Percentiles rank a stretch among this genome's conserved stretches.
These are phyloP conservation scores for Apostasia shenzhenica DNA, from an alignment of 106 monocot genomes.

Conservation along the genomic window DNA sequence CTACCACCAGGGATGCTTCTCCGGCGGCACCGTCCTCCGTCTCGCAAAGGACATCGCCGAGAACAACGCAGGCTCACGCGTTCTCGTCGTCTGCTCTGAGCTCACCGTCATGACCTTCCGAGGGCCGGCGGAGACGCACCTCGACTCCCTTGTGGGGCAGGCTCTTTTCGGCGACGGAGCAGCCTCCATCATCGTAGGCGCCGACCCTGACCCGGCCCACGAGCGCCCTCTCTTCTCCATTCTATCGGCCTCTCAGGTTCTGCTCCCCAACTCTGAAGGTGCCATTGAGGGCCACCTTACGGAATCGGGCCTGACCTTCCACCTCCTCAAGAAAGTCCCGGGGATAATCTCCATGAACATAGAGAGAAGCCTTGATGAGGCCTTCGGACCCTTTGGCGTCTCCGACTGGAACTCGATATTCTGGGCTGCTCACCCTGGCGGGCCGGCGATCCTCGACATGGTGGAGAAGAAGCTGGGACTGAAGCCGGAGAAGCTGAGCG, in stretches of 20 bases:
- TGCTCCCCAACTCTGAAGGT: conserved; percentile 1
- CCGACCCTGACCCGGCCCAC: not conserved
- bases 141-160: conserved; percentile 6
- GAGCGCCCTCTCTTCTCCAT: conserved; percentile 4
- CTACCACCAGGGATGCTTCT: conserved; percentile 13
- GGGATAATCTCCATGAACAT: conserved; percentile 9
- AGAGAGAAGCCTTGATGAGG: not conserved
- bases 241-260: not conserved
- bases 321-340: conserved; percentile 6
- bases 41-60: conserved; percentile 3
- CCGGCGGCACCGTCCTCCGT: conserved; percentile 8
- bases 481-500: conserved; percentile 7
- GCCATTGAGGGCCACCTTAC: conserved; percentile 10
- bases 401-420: conserved; percentile 1
- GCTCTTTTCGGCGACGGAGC: conserved; percentile 9
- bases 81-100: conserved; percentile 5
- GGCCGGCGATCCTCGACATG: not conserved
- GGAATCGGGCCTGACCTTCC: conserved; percentile 8
- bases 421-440: conserved; percentile 1
- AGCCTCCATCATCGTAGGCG: not conserved
- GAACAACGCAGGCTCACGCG: conserved; percentile 2
- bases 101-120: conserved; percentile 8
- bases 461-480: not conserved
- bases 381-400: not conserved
- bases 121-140: conserved; percentile 2